phyloP scores from a whole-genome alignment of 1,284 basidiomycete species.

The Anthracocystis walkeri region DNA sequence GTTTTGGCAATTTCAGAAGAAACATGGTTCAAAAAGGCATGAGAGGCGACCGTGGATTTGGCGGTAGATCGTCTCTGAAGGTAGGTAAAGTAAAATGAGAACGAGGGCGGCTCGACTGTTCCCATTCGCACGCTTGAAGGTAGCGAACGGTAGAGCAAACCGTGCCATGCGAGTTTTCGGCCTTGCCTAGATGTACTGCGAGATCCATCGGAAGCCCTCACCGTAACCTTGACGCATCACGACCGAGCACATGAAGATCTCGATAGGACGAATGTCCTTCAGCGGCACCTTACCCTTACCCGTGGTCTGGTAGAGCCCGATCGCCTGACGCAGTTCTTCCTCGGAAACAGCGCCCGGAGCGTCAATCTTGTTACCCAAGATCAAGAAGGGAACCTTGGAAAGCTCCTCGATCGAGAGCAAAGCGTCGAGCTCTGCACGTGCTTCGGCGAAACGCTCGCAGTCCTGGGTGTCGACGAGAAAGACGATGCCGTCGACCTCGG shows the following conservation, averaged over 20 bases:
- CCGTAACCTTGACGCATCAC: conserved; percentile 99
- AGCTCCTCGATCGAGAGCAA: conserved; percentile 85
- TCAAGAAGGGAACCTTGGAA: conserved; percentile 95
- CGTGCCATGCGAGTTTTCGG: neutral
- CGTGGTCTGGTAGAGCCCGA: conserved; percentile 97
- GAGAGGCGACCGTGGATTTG: too few relatives aligned
- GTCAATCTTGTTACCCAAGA: conserved; percentile 99
- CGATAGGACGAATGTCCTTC: conserved; percentile 96
- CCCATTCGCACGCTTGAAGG: too few relatives aligned
- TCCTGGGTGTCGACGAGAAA: conserved; percentile 98
- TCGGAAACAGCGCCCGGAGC: conserved; percentile 97
- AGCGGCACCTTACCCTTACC: conserved; percentile 98
- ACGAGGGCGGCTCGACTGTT: too few relatives aligned
- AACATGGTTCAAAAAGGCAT: too few relatives aligned
- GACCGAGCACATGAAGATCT: conserved; percentile 99
- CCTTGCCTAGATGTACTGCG: conserved; percentile 79
- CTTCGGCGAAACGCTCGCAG: conserved; percentile 93
- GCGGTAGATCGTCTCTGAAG: too few relatives aligned
- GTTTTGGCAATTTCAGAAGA: too few relatives aligned
- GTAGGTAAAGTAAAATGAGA: too few relatives aligned
- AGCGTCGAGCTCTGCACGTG: conserved; percentile 95
- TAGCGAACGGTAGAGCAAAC: neutral
- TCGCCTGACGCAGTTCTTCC: conserved; percentile 93
- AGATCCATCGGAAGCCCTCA: conserved; percentile 99
- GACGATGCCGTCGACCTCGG: conserved; percentile 98